phyloP scores from a whole-genome alignment of 225 moss, liverwort and hornwort genomes.

The Ulota crispa region DNA sequence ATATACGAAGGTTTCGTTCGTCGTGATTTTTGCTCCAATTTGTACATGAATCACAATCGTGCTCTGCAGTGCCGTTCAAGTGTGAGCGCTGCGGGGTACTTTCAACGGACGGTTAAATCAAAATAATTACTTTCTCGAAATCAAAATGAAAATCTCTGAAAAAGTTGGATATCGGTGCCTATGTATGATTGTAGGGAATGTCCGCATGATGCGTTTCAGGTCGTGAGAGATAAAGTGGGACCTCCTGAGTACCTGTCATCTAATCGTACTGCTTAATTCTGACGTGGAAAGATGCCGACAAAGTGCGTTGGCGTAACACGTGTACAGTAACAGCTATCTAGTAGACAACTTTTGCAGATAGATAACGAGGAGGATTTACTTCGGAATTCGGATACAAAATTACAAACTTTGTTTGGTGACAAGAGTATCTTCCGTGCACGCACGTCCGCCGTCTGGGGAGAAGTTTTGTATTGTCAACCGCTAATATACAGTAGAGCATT shows the following conservation, averaged over 20 bases:
- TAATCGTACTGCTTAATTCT: background rate
- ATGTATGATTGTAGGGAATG: background rate
- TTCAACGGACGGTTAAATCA: background rate
- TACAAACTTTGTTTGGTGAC: too few relatives aligned
- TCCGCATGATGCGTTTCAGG: background rate
- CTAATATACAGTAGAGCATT: too few relatives aligned
- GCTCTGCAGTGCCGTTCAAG: slow-evolving; percentile 18
- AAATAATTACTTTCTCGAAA: background rate
- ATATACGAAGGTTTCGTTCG: slow-evolving; percentile 1
- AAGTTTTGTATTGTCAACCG: too few relatives aligned
- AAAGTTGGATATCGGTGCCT: background rate
- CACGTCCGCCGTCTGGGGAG: too few relatives aligned
- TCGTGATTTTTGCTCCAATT: slow-evolving; percentile 15
- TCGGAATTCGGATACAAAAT: too few relatives aligned
- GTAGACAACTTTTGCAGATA: too few relatives aligned
- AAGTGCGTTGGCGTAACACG: background rate
- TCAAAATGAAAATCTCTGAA: background rate
- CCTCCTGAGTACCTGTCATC: background rate
- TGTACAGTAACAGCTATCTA: too few relatives aligned
- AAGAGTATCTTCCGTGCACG: too few relatives aligned
- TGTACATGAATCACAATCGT: slow-evolving; percentile 19
- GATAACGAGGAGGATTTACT: too few relatives aligned
- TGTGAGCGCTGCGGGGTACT: slow-evolving; percentile 18
- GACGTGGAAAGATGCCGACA: background rate
- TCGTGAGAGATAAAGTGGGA: background rate